Percentiles rank a stretch among this genome's conserved stretches.
These are phyloP conservation scores for Metschnikowia baotianmanensis DNA, from an alignment of 805 yeast genomes.

Conservation along the genomic window DNA sequence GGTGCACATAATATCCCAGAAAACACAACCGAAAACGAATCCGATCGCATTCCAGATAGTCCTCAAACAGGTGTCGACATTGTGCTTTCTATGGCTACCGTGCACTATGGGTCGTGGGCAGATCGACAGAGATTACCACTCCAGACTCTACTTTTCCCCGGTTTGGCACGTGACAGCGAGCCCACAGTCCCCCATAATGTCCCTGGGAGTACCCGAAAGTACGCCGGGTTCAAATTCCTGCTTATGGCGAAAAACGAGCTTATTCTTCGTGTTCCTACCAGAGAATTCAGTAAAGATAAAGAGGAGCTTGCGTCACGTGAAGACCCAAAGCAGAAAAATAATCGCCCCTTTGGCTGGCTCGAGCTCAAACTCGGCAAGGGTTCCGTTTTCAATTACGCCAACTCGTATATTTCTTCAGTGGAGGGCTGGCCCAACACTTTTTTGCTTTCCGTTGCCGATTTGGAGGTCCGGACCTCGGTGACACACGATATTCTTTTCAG, in stretches of 20 bases:
- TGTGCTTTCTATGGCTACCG: conserved; percentile 54
- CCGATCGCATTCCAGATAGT: too few relatives aligned
- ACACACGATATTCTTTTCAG: conserved; percentile 79
- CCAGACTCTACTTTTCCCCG: conserved; percentile 67
- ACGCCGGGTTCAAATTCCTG: conserved; percentile 54
- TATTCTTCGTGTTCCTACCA: conserved; percentile 71
- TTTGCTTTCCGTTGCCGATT: conserved; percentile 44
- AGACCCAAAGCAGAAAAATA: conserved; percentile 11
- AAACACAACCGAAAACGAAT: too few relatives aligned
- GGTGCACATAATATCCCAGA: too few relatives aligned
- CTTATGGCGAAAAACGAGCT: conserved; percentile 63
- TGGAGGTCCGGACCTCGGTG: conserved; percentile 77
- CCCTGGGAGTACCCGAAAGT: conserved; percentile 54
- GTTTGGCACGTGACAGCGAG: conserved; percentile 53
- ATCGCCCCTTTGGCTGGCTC: conserved; percentile 83
- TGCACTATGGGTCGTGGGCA: conserved; percentile 95
- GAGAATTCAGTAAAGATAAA: conserved; percentile 79
- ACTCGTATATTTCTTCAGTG: conserved; percentile 52
- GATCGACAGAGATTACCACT: conserved; percentile 74
- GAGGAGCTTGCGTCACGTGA: conserved; percentile 18
- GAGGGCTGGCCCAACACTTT: conserved; percentile 57
- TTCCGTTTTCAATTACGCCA: conserved; percentile 46
- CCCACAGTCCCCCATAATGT: conserved; percentile 20
- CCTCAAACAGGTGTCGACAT: conserved; percentile 57
- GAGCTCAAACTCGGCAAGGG: conserved; percentile 62